Evolutionary conservation across 2,329 filamentous ascomycete genomes (phyloP).

Genomic region (Beauveria australis): DNA sequence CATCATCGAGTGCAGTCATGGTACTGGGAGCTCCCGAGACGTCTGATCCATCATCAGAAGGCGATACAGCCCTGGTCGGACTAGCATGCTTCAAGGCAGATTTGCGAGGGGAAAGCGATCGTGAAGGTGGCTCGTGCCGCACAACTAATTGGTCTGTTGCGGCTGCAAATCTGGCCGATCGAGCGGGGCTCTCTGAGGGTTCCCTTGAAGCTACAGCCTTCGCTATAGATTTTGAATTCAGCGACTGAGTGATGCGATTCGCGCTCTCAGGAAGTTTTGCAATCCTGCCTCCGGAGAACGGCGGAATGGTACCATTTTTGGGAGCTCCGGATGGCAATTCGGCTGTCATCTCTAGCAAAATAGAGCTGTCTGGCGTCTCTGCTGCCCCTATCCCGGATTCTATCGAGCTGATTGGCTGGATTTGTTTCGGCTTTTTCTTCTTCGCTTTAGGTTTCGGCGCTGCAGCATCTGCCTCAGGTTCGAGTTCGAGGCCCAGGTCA

Average conservation of each 20-base stretch:
- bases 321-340: not conserved
- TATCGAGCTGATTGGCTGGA: not conserved
- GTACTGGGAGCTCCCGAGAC: constrained; percentile 25
- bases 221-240: constrained; percentile 15
- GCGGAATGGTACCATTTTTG: not conserved
- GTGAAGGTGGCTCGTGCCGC: constrained; percentile 59
- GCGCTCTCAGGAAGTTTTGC: not conserved
- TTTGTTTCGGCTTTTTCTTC: constrained; percentile 12
- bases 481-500: not conserved
- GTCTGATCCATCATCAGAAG: constrained; percentile 42
- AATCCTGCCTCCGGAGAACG: not conserved
- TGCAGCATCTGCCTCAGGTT: not conserved
- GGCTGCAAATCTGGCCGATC: constrained; percentile 59
- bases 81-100: constrained; percentile 62
- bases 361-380: not conserved
- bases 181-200: constrained; percentile 53
- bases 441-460: constrained; percentile 1
- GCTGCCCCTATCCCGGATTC: not conserved
- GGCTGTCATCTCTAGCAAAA: not conserved
- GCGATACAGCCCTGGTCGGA: constrained; percentile 43
- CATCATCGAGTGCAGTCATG: constrained; percentile 28
- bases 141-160: constrained; percentile 46
- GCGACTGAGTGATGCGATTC: constrained; percentile 9
- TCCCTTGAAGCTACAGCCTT: constrained; percentile 22
- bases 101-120: constrained; percentile 69